Conservation (phyloP, 495 filamentous ascomycete genomes). For the Halenospora varia region DNA sequence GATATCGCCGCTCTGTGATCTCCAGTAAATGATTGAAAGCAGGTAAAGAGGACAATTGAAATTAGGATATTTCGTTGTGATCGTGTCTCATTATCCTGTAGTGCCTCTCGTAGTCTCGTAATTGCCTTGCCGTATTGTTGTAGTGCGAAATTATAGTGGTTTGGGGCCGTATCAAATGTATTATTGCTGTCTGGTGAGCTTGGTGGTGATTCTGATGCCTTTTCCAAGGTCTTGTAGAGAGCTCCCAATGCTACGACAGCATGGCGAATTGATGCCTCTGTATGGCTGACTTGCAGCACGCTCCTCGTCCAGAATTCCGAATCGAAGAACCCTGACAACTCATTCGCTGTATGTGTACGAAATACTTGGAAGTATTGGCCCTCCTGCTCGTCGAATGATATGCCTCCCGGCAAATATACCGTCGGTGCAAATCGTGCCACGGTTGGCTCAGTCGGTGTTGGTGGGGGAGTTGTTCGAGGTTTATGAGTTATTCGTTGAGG, state of each 20-base stretch:
- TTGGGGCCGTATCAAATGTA: conserved; percentile 41
- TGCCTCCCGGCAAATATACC: conserved; percentile 10
- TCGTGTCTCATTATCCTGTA: conserved; percentile 19
- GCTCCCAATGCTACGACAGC: conserved; percentile 62
- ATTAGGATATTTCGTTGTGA: conserved; percentile 23
- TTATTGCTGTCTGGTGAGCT: conserved; percentile 38
- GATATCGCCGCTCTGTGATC: conserved; percentile 23
- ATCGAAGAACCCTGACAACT: conserved; percentile 59
- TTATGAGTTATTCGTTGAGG: conserved; percentile 13
- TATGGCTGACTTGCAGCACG: conserved; percentile 56
- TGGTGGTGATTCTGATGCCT: conserved; percentile 46
- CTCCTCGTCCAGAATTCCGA: conserved; percentile 57
- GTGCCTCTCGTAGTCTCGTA: conserved; percentile 18
- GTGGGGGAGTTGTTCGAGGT: conserved; percentile 29
- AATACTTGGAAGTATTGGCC: conserved; percentile 58
- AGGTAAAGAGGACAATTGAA: conserved; percentile 25
- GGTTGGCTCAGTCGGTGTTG: conserved; percentile 26
- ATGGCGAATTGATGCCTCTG: conserved; percentile 59
- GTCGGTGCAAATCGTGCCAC: conserved; percentile 6
- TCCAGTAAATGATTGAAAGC: conserved; percentile 24
- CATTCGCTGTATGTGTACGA: conserved; percentile 48
- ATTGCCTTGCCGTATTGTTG: conserved; percentile 24
- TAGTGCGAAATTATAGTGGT: conserved; percentile 25
- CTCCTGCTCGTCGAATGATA: conserved; percentile 36
- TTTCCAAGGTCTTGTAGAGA: conserved; percentile 55